These are phyloP conservation scores for Chlorella sp. DNA, from an alignment of 139 green algal species.

Conservation along the genomic window DNA sequence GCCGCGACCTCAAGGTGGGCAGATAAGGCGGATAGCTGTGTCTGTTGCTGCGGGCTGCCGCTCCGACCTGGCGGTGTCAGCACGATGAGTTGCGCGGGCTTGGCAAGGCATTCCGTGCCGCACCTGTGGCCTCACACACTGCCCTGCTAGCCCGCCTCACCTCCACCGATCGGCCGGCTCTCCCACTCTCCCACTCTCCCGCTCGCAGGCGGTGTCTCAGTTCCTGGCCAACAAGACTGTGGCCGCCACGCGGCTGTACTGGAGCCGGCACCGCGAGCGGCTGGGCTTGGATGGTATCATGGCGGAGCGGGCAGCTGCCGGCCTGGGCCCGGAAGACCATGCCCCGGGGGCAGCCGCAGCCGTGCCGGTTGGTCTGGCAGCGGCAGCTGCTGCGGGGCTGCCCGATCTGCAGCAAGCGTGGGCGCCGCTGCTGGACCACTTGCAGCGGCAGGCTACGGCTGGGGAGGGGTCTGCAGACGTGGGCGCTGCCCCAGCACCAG, in stretches of 20 bases:
- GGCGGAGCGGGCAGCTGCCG: constrained; percentile 37
- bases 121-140: too few relatives aligned
- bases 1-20: constrained; percentile 49
- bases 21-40: too few relatives aligned
- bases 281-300: constrained; percentile 63
- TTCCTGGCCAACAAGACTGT: constrained; percentile 57
- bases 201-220: constrained; percentile 51
- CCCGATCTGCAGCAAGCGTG: constrained; percentile 4
- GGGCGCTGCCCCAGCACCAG: not conserved
- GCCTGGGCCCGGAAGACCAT: constrained; percentile 12
- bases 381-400: not conserved
- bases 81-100: too few relatives aligned
- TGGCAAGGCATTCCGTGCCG: too few relatives aligned
- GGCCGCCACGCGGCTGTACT: constrained; percentile 65
- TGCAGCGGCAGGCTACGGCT: not conserved
- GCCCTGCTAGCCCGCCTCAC: too few relatives aligned
- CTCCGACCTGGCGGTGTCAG: too few relatives aligned
- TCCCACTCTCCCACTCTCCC: not conserved
- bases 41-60: too few relatives aligned
- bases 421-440: constrained; percentile 5
- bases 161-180: too few relatives aligned
- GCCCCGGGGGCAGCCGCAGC: not conserved
- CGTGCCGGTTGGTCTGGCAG: not conserved
- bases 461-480: not conserved
- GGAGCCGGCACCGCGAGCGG: constrained; percentile 59